Evolutionary conservation across 495 filamentous ascomycete species (phyloP), one percentile per base, ranked within the genome.

Genomic region (Lepidopterella palustris): DNA sequence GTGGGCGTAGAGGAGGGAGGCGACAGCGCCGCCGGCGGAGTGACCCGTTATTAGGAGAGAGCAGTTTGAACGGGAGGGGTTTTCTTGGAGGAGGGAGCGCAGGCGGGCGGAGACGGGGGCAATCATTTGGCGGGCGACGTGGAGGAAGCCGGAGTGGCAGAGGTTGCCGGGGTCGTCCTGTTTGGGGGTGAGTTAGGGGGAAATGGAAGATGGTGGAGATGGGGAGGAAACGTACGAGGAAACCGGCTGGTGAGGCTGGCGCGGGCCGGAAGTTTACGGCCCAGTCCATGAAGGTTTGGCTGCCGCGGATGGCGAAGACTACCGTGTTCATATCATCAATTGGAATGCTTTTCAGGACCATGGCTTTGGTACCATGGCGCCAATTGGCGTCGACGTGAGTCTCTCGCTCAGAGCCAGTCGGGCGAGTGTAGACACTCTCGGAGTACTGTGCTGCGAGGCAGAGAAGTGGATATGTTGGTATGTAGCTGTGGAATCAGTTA

Each of bases 21-120:
- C 89, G 0, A 95, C 82, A 5, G 89, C 89, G 3, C 89, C 89
- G 15, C 89, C 89, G 0, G 89, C 89, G 5, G 86, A 89, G 65
- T 93, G 89, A 2, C 89, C 89, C 0, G 89, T 92, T 58, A 95
- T 85, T 9, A 95, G 74, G 4, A 95, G 80, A 13, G 84, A 88
- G 65, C 85, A 86, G 23, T 55, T 77, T 32, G 21, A 77, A 20
- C 87, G 79, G n/a, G 72, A 69, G 0, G 87, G 86, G 63, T 91
- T 79, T 59, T 90, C 85, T 64, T 84, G 77, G 0, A 92, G 76
- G 0, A 92, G 74, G 50, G 79, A 72, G 0, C 84, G 80, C 3
- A 93, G 78, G 15, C 84, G 82, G 2, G 80, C 77, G 1, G 89
- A 87, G 3, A 92, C 84, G 0, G 85, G 82, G 0, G 74, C 65